Evolutionary conservation across 495 filamentous ascomycete species (phyloP), one percentile per base, ranked within the genome.

Genomic region (Alectoria sarmentosa): DNA sequence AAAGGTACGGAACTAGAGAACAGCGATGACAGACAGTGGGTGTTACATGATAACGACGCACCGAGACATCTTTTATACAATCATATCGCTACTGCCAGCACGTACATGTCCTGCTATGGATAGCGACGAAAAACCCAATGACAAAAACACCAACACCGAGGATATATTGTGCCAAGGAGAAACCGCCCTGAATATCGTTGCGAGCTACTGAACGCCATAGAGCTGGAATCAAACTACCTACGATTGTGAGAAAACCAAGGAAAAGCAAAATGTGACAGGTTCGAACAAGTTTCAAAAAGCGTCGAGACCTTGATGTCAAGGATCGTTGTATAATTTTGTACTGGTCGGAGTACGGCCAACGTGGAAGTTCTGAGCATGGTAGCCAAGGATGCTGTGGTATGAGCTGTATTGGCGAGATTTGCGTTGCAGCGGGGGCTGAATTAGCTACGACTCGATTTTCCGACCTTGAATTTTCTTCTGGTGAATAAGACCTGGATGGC

Each of bases 101-200:
- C 2, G 58, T 61, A 61, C 58, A 61, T 5, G 58, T 61, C 23
- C 23, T 19, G 26, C 48, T 58, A 32, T 64, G 62, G 28, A 64
- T 64, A 8, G 52, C 62, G 14, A 58, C 23, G 7, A 41, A 42
- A 32, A 44, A 57, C 9, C 48, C 62, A 44, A 64, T 26, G 11
- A 58, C 26, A 15, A 64, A 64, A 11, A 64, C 62, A 32, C 62
- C 62, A 30, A 64, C 62, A 14, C 23, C 52, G 34, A 64, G 62
- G 19, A 64, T 58, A 28, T 64, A 64, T 28, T 64, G 62, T 11
- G 62, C 62, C n/a, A 64, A 26, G 11, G 62, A 64, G 34, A 64
- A 64, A 21, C 62, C 62, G n/a, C 62, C 48, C 3, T 32, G 41
- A 7, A 64, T 57, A 41, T 64, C 62, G 56, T 64, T 38, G 19